A percentile compares a stretch with the other conserved stretches of the same genome.
Evolutionary conservation across 768 basidiomycete species (phyloP).

Genomic region (Tricholoma bakamatsutake): DNA sequence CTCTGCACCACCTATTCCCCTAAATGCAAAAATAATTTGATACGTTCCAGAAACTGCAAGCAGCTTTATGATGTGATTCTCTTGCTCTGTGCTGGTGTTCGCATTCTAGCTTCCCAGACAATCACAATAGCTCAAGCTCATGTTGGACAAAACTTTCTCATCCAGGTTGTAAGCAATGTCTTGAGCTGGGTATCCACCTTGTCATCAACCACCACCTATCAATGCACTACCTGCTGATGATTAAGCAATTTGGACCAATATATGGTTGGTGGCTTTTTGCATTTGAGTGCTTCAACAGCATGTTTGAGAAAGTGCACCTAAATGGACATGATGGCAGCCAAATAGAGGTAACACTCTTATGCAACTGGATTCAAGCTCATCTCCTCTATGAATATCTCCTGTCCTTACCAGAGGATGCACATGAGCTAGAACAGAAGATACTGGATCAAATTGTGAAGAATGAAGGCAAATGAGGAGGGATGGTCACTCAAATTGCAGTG

Average conservation of each 20-base stretch:
- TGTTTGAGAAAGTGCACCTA: slow-evolving; percentile 22
- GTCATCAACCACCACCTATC: slow-evolving; percentile 23
- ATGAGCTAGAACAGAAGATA: neutral
- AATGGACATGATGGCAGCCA: slow-evolving; percentile 23
- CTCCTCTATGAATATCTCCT: neutral
- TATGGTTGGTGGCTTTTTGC: slow-evolving; percentile 29
- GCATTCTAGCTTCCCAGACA: slow-evolving; percentile 10
- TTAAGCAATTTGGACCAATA: slow-evolving; percentile 21
- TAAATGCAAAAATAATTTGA: slow-evolving; percentile 4
- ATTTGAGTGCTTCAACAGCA: slow-evolving; percentile 27
- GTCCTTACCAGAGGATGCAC: neutral
- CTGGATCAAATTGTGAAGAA: neutral
- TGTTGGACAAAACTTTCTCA: slow-evolving; percentile 14
- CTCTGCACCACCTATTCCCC: slow-evolving; percentile 10
- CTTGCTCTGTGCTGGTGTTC: slow-evolving; percentile 15
- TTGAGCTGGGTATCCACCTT: slow-evolving; percentile 12
- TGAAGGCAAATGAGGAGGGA: neutral
- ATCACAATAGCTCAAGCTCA: slow-evolving; percentile 18
- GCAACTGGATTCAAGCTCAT: slow-evolving; percentile 5
- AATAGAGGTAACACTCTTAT: slow-evolving; percentile 21
- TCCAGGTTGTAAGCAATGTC: slow-evolving; percentile 13
- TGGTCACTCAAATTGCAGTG: neutral
- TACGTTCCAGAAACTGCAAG: slow-evolving; percentile 9
- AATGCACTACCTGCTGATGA: slow-evolving; percentile 16
- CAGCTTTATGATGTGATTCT: slow-evolving; percentile 11